Conservation (phyloP, 2,329 filamentous ascomycete genomes). For the Neonectria magnoliae region DNA sequence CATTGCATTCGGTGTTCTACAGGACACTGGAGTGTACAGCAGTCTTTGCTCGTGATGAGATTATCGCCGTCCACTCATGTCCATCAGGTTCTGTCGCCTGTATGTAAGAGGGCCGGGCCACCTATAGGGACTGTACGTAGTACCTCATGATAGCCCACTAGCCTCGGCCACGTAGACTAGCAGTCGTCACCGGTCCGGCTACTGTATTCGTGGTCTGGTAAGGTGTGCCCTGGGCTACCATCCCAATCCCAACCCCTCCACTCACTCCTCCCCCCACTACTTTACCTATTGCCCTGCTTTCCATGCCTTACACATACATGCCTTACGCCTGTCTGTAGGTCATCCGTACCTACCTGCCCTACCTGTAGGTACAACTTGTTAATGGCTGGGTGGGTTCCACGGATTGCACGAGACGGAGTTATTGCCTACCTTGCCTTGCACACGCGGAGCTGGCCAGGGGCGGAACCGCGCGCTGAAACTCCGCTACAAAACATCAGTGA, state of each 20-base stretch:
- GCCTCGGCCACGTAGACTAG: background rate
- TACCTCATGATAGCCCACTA: background rate
- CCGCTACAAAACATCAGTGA: slow-evolving; percentile 8
- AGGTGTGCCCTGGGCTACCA: background rate
- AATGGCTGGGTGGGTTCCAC: background rate
- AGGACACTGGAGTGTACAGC: too few relatives aligned
- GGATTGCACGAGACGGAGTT: background rate
- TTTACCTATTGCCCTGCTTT: background rate
- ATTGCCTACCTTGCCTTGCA: background rate
- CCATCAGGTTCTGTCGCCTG: background rate
- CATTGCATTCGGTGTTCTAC: background rate
- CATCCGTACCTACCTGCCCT: background rate
- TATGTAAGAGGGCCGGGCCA: too few relatives aligned
- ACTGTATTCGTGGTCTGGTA: background rate
- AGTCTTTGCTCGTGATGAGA: background rate
- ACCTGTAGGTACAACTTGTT: background rate
- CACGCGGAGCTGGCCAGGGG: background rate
- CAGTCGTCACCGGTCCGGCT: background rate
- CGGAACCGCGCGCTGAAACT: slow-evolving; percentile 1
- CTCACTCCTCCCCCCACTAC: background rate
- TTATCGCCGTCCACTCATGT: background rate
- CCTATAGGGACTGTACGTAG: too few relatives aligned
- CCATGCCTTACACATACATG: background rate
- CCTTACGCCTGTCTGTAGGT: background rate
- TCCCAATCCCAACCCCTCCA: background rate